Conservation (phyloP, 2,329 filamentous ascomycete species). For the Hymenoscyphus fructigenus region DNA sequence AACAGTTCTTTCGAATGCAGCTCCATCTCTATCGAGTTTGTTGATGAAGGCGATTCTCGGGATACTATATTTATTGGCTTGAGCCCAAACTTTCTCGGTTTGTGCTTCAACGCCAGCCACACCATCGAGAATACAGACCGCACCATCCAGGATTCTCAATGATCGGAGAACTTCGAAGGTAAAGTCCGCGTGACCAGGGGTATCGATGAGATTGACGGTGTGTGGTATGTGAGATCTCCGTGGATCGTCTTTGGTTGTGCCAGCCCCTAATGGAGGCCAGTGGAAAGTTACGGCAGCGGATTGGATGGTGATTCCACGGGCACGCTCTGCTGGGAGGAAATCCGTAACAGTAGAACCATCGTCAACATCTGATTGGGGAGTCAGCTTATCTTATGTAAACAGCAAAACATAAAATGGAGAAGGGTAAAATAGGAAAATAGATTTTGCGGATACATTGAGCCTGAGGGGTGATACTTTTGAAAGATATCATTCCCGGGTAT, state of each 20-base stretch:
- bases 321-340: conserved; percentile 88
- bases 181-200: conserved; percentile 95
- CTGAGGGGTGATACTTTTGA: background rate
- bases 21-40: conserved; percentile 81
- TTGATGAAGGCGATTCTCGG: conserved; percentile 81
- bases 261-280: conserved; percentile 66
- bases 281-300: conserved; percentile 94
- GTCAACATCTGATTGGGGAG: conserved; percentile 67
- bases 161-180: conserved; percentile 95
- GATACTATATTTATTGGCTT: conserved; percentile 81
- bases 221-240: conserved; percentile 57
- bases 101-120: conserved; percentile 95
- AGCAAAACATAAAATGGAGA: background rate
- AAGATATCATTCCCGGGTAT: background rate
- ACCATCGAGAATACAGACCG: conserved; percentile 89
- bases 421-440: background rate
- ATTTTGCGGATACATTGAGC: background rate
- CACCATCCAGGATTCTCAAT: conserved; percentile 81
- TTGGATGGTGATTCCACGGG: conserved; percentile 94
- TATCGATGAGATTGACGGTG: conserved; percentile 90
- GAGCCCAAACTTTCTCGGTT: conserved; percentile 93
- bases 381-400: background rate
- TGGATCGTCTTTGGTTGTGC: conserved; percentile 35
- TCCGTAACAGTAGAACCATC: conserved; percentile 96
- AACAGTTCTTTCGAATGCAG: conserved; percentile 79